Base-by-base conservation (phyloP, 2,329 filamentous ascomycete genomes). In the Trichoderma sp. region DNA sequence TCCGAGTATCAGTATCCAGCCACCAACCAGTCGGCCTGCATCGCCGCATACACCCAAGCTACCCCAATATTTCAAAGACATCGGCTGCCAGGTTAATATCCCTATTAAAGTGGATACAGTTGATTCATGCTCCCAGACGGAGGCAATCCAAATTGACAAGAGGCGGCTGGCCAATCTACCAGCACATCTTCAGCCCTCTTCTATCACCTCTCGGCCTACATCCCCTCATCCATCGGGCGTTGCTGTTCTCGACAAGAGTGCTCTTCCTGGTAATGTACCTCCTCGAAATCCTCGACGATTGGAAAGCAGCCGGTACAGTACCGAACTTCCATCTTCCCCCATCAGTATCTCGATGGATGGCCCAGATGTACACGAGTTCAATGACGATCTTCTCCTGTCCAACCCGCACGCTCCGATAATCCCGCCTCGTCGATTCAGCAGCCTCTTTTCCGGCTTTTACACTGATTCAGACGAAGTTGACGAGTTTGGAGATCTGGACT, bases 1-100 rank as follows among this genome's bases (percentile, higher is more conserved):
- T 70, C 95, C 95, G 0, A 92, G 90, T 74, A 99, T 99, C 76
- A 91, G 93, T 68, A 93, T 99, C 63, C 92, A 97, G 73, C 96
- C 96, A 37, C 95, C 96, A 0, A 89, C 86, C 3, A 97, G 93
- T 67, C 88, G 91, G 59, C 94, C 95, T n/a, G 84, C 90, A 5
- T 94, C 93, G 2, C 93, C 93, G 2, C 87, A 86, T 59, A 88
- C 90, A 72, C 89, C 90, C 63, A 85, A 89, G 6, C 87, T 97
- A 66, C 89, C 97, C 34, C 94, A 94, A 66, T 89, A 94, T 68
- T 89, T 89, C 71, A 97, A 94, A 78, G 93, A 93, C 79, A 89
- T 91, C 71, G 90, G 89, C 21, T 95, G 91, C 74, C 96, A 99
- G 79, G 93, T 94, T n/a, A 80, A 76, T 58, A 66, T 82, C 14